Base-by-base conservation (phyloP, 2,329 filamentous ascomycete species). In the Elsinoe arachidis region DNA sequence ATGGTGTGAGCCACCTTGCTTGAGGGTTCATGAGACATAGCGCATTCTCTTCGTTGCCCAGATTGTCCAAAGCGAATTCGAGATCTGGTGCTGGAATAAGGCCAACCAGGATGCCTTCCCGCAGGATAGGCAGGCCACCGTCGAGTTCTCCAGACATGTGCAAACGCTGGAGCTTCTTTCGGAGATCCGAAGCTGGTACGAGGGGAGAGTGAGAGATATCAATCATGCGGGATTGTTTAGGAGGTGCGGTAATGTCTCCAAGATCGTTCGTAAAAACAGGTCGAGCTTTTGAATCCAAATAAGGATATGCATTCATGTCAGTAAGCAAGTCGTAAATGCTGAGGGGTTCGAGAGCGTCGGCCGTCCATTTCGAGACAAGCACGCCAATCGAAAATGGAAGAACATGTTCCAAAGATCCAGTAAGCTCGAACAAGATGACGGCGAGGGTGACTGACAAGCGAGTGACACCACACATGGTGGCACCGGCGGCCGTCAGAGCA, bases 381-480 rank as follows among this genome's bases (percentile, higher is more conserved):
- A 99, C 90, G 0, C 89, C 87, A 7, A 99, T 76, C 0, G 91
- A 96, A 70, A 97, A 97, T 0, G 93, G 93, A 10, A 99, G 76
- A 2, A 99, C 93, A 66, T 97, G 95, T 69, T 97, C 89, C 51
- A 97, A 77, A 69, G 90, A 96, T 57, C 93, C 93, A 0, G 93
- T 99, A 35, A 99, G 78, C 70, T 99, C 93, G 64, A 99, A 97
- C 0, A 97, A 76, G 60, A 99, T 97, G 66, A 97, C 90, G 0
- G 90, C 91, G 7, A 99, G 78, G 0, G 93, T 97, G 19, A 99
- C 89, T 0, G 91, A 96, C 1, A 99, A 74, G 52, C 93, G 82
- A 1, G 93, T 99, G 2, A 97, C 93, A 52, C 93, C 93, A 63
- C 92, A 97, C 93, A 99, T 97, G 33, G 92, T 96, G 1, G 93